These are phyloP conservation scores for Xylariaceae sp. DNA, from an alignment of 2,329 filamentous ascomycete genomes.

Conservation along the genomic window DNA sequence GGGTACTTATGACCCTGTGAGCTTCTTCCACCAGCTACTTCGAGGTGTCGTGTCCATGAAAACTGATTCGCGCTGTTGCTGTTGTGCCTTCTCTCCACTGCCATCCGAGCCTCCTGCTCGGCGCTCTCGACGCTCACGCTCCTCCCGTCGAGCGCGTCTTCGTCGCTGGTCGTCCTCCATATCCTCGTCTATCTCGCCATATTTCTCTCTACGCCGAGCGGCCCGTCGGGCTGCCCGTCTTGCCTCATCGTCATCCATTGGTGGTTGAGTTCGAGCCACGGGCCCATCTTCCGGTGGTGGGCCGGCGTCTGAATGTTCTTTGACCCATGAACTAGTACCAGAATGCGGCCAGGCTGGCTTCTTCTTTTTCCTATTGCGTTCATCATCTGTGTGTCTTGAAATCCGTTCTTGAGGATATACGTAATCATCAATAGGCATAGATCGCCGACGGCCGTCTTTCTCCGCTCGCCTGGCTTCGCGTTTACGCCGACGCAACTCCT, in stretches of 20 bases:
- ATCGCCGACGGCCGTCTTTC: slow-evolving; percentile 39
- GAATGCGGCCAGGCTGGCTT: slow-evolving; percentile 55
- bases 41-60: slow-evolving; percentile 46
- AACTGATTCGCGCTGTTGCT: slow-evolving; percentile 38
- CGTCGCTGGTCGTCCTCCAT: slow-evolving; percentile 42
- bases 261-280: slow-evolving; percentile 33
- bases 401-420: slow-evolving; percentile 39
- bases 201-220: slow-evolving; percentile 42
- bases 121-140: slow-evolving; percentile 35
- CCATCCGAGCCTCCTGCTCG: slow-evolving; percentile 32
- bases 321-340: slow-evolving; percentile 63
- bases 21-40: slow-evolving; percentile 59
- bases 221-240: slow-evolving; percentile 48
- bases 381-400: slow-evolving; percentile 34
- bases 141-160: slow-evolving; percentile 42
- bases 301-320: slow-evolving; percentile 59
- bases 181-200: slow-evolving; percentile 40
- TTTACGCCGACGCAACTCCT: slow-evolving; percentile 50
- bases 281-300: slow-evolving; percentile 48
- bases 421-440: slow-evolving; percentile 41
- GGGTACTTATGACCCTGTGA: slow-evolving; percentile 38
- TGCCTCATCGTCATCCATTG: slow-evolving; percentile 45
- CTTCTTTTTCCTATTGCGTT: slow-evolving; percentile 27
- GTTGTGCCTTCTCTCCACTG: slow-evolving; percentile 34
- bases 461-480: slow-evolving; percentile 49